These are phyloP conservation scores for Sphagnum magellanicum DNA, from an alignment of 228 moss, liverwort and hornwort genomes.

Conservation along the genomic window DNA sequence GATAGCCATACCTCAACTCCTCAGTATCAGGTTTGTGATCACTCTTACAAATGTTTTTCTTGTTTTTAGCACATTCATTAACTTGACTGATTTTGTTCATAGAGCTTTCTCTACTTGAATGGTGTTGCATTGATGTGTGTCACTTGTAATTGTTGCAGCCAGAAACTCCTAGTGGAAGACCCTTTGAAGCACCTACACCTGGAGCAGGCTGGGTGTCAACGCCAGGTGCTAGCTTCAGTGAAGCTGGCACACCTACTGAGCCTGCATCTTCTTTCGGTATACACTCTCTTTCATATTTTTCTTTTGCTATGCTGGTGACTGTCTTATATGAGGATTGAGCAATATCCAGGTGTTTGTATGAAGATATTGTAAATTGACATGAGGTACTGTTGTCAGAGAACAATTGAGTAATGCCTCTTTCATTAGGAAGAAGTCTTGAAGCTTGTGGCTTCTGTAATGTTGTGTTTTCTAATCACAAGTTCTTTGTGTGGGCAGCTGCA, in stretches of 20 bases:
- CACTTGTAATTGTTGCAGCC: slow-evolving; percentile 25
- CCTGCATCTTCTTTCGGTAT: slow-evolving; percentile 63
- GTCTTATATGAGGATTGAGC: background rate
- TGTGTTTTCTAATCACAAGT: background rate
- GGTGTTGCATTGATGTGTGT: background rate
- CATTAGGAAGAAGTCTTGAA: background rate
- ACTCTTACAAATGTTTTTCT: too few species aligned
- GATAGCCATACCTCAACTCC: slow-evolving; percentile 53
- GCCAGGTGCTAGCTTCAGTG: slow-evolving; percentile 85
- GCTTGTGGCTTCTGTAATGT: background rate
- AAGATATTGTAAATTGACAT: background rate
- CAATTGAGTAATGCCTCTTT: background rate
- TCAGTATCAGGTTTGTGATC: slow-evolving; percentile 56
- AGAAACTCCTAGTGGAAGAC: slow-evolving; percentile 87
- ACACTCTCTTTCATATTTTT: background rate
- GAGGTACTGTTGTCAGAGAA: background rate
- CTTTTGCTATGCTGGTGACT: background rate
- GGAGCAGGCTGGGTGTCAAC: slow-evolving; percentile 65
- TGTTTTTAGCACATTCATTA: too few species aligned
- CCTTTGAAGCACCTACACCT: slow-evolving; percentile 90
- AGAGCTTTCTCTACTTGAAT: background rate
- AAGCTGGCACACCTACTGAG: slow-evolving; percentile 89
- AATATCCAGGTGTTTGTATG: background rate
- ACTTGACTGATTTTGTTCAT: too few species aligned
- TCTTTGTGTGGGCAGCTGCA: slow-evolving; percentile 56